A percentile compares a stretch with the other conserved stretches of the same genome.
Conservation (phyloP, 2,329 filamentous ascomycete genomes). For the Penicillium digitatum region DNA sequence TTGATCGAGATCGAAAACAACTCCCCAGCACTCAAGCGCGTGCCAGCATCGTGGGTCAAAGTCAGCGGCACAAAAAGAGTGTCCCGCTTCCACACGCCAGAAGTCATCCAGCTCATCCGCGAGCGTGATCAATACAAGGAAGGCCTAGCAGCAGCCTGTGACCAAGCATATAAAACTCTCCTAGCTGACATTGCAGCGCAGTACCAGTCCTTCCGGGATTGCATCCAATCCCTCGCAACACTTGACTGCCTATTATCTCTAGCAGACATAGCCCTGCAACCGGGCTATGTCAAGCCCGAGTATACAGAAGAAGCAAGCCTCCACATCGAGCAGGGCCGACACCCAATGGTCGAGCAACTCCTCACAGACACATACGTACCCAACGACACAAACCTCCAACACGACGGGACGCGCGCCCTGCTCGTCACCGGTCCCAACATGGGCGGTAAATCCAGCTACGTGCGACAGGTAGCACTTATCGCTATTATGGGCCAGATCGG, state of each 20-base stretch:
- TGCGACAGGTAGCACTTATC: conserved; percentile 86
- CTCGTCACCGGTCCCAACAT: conserved; percentile 97
- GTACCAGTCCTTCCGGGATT: conserved; percentile 86
- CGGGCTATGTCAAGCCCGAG: conserved; percentile 80
- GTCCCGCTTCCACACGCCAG: conserved; percentile 89
- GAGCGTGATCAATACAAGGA: conserved; percentile 95
- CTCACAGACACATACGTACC: conserved; percentile 85
- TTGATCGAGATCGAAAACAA: conserved; percentile 85
- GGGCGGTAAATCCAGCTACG: conserved; percentile 98
- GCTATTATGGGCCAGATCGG: conserved; percentile 92
- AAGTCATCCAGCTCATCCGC: conserved; percentile 74
- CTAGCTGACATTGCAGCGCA: conserved; percentile 71
- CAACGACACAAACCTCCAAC: conserved; percentile 73
- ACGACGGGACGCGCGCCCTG: conserved; percentile 64
- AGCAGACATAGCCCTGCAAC: conserved; percentile 75
- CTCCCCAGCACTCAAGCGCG: conserved; percentile 67
- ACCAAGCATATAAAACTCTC: conserved; percentile 70
- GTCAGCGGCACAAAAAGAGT: conserved; percentile 91
- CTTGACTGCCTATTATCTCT: conserved; percentile 88
- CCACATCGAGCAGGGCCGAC: conserved; percentile 69
- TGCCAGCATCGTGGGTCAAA: conserved; percentile 92
- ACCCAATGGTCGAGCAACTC: conserved; percentile 93
- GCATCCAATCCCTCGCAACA: conserved; percentile 76
- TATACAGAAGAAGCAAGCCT: conserved; percentile 64
- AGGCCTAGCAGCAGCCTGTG: conserved; percentile 84